A percentile compares a stretch with the other conserved stretches of the same genome.
phyloP scores from a whole-genome alignment of 2,329 filamentous ascomycete genomes.

The Fusarium liriodendri region DNA sequence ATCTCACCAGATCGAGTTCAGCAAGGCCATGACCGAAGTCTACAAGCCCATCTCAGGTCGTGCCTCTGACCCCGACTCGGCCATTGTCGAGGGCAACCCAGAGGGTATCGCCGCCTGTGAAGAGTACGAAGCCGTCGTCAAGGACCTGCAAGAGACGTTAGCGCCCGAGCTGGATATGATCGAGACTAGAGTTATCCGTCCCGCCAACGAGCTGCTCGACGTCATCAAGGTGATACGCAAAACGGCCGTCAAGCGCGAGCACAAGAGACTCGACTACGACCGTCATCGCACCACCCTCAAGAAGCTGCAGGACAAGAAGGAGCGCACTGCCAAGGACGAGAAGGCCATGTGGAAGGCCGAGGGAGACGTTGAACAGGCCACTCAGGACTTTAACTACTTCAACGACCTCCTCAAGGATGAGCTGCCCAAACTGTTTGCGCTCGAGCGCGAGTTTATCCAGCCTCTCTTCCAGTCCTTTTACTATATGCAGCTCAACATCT shows the following conservation, averaged over 20 bases:
- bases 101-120: conserved; percentile 96
- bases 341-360: conserved; percentile 97
- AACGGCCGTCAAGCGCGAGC: conserved; percentile 87
- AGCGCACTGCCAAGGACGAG: conserved; percentile 95
- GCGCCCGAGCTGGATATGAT: conserved; percentile 98
- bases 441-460: conserved; percentile 95
- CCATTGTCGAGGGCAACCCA: conserved; percentile 84
- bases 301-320: conserved; percentile 97
- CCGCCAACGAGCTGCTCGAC: conserved; percentile 91
- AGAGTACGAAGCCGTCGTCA: conserved; percentile 92
- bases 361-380: conserved; percentile 88
- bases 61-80: conserved; percentile 89
- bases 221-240: conserved; percentile 97
- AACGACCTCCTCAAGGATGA: conserved; percentile 98
- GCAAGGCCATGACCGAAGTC: conserved; percentile 92
- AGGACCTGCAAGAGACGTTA: conserved; percentile 88
- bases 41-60: conserved; percentile 98
- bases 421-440: conserved; percentile 87
- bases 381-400: conserved; percentile 97
- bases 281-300: conserved; percentile 85
- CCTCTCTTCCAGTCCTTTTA: conserved; percentile 99
- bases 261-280: conserved; percentile 98
- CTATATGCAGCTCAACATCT: conserved; percentile 99
- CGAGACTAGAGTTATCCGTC: conserved; percentile 88
- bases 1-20: conserved; percentile 97